Evolutionary conservation across 768 basidiomycete genomes (phyloP).

Genomic region (Coprinopsis strossmayeri): DNA sequence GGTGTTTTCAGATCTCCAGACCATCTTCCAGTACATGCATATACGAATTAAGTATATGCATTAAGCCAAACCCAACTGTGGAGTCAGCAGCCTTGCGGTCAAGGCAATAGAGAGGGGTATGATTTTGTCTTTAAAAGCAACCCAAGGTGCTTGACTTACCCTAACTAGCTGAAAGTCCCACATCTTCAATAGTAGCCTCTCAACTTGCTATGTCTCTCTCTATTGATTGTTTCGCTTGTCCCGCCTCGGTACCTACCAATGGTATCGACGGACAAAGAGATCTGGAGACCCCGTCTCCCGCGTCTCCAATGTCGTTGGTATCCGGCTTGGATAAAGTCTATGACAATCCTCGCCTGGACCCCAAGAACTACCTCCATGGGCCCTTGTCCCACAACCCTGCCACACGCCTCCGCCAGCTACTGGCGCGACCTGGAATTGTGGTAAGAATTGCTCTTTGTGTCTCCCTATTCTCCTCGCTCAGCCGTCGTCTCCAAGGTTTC

Average conservation of each 20-base stretch:
- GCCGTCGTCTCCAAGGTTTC: constrained; percentile 45
- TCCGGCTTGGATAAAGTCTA: constrained; percentile 24
- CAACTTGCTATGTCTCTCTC: constrained; percentile 11
- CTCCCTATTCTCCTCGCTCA: neutral
- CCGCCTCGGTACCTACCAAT: neutral
- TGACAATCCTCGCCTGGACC: constrained; percentile 64
- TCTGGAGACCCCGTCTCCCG: neutral
- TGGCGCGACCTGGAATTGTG: constrained; percentile 68
- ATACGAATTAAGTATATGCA: no score
- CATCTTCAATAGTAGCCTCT: no score
- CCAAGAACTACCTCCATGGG: constrained; percentile 61
- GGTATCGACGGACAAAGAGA: neutral
- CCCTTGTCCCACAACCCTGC: constrained; percentile 65
- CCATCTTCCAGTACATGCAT: no score
- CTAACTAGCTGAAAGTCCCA: no score
- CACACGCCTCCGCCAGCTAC: constrained; percentile 65
- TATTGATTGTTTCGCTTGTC: constrained; percentile 4
- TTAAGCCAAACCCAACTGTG: no score
- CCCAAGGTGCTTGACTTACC: no score
- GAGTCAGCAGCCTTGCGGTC: no score
- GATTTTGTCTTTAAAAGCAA: no score
- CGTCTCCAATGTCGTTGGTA: neutral
- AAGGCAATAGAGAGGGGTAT: no score
- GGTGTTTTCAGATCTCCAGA: no score
- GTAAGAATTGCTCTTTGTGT: constrained; percentile 43